Evolutionary conservation across 169 alveolate species (phyloP), one percentile per base, ranked within the genome.

Genomic region (Theileria sp.): DNA sequence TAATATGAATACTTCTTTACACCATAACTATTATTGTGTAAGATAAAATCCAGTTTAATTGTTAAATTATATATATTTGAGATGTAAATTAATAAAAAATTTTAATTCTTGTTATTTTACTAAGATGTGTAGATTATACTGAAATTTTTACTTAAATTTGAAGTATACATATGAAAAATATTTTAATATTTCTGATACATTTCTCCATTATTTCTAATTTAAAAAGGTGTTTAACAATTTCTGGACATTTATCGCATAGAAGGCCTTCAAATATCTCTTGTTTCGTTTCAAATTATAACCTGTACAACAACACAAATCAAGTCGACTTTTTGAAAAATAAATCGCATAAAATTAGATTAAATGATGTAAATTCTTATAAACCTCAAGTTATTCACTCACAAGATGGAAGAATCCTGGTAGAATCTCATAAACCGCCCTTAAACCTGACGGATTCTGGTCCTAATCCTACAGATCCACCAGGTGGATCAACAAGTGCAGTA

Each of bases 101-200:
- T 44, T 44, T 44, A 44, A 44, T 8, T 44, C 54, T 15, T 15
- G 38, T 32, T 64, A 6, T 26, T 64, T 64, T 64, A 23, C 25
- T 25, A 26, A 26, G 72, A 64, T 64, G 72, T 64, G 72, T 64
- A 21, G 72, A 64, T n/a, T 64, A 32, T 38, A 28, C 25, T 21
- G 6, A 64, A 10, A 3, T 1, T 9, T 28, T 26, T 64, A n/a
- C 32, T 4, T n/a, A 5, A 64, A 15, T 64, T 38, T 17, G 13
- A 26, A 64, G 3, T 23, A 64, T 15, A 64, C 72, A 3, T 15
- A 64, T 64, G 72, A 64, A 38, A 28, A 64, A 50, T 36, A 70
- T 70, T 19, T 70, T 70, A 38, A 28, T 70, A 5, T 70, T 70
- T 70, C 66, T 70, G 7, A 70, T 70, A 70, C 68, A 70, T 25